Evolutionary conservation across 371 early-diverging fungal genomes (phyloP).

Genomic region (Rhizopus delemar): DNA sequence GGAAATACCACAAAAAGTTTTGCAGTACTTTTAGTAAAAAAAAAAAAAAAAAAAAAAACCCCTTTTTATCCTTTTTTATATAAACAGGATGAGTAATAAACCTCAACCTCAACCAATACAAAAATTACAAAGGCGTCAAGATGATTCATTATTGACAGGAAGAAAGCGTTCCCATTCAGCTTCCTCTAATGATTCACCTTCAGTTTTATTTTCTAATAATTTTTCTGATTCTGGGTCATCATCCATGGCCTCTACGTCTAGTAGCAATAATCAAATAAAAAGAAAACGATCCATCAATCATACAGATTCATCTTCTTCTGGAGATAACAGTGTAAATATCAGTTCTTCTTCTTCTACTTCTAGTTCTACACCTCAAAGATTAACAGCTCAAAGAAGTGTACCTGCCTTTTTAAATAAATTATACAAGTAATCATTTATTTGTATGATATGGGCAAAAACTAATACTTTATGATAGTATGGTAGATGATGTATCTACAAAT

Average conservation of each 20-base stretch:
- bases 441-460: neutral
- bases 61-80: conserved; percentile 3
- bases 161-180: conserved; percentile 29
- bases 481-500: conserved; percentile 65
- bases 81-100: neutral
- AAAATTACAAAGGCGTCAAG: neutral
- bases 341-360: neutral
- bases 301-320: conserved; percentile 8
- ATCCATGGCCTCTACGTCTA: conserved; percentile 10
- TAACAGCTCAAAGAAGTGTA: conserved; percentile 52
- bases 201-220: conserved; percentile 14
- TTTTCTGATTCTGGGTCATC: conserved; percentile 30
- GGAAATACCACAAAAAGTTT: neutral
- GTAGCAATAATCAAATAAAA: neutral
- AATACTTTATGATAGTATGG: conserved; percentile 56
- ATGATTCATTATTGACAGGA: neutral
- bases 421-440: conserved; percentile 55
- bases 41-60: neutral
- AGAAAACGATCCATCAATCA: conserved; percentile 12
- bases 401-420: conserved; percentile 89
- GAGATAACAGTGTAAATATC: conserved; percentile 1
- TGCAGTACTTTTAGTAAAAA: no score
- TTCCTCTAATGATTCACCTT: conserved; percentile 16
- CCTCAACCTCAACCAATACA: conserved; percentile 3
- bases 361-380: neutral